Base-by-base conservation (phyloP, 352 stramenopile species). In the Globisporangium acanthophoron region DNA sequence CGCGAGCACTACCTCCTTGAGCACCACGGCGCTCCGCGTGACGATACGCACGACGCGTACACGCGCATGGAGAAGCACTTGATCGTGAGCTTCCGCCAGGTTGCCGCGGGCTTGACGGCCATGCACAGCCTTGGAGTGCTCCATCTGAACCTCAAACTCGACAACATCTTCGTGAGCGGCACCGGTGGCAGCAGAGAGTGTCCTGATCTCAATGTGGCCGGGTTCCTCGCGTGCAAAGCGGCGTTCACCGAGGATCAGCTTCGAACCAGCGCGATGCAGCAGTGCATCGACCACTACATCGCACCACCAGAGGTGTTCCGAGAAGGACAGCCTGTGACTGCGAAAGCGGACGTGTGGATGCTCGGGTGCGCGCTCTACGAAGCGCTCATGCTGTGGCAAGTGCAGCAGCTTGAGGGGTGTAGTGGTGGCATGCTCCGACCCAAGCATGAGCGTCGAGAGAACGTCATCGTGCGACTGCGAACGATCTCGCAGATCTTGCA, bases 331-430 rank as follows among this genome's bases (percentile, higher is more conserved):
- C 59, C 55, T 0, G 52, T 87, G 18, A 76, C 73, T 1, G 48
- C 59, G 1, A 90, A 90, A 71, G 53, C 67, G 0, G 78, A 90
- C 21, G 66, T 63, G 0, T 90, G 78, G 78, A 88, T 89, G 80
- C 57, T 90, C 2, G 80, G 80, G 0, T 87, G 78, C 48, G 66
- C 70, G 2, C 45, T 90, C 0, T 87, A 66, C 11, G 74, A 87
- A 20, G 71, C 75, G 37, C 58, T 90, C 9, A 65, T 81, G 59
- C 65, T 82, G 21, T 89, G 73, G 73, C 73, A 90, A 35, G 55
- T 20, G 0, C 52, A 66, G 11, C 71, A 88, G 50, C 52, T 88
- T 9, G 52, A 49, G 1, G 24, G 46, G 1, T 61, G 46, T 20
- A 55, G 33, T 11, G 33, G 46, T 20, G 57, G 33, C 5, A 3